Percentiles rank a stretch among this genome's conserved stretches.
Evolutionary conservation across 371 early-diverging fungal genomes (phyloP).

Genomic region (Lichtheimia hyalospora): DNA sequence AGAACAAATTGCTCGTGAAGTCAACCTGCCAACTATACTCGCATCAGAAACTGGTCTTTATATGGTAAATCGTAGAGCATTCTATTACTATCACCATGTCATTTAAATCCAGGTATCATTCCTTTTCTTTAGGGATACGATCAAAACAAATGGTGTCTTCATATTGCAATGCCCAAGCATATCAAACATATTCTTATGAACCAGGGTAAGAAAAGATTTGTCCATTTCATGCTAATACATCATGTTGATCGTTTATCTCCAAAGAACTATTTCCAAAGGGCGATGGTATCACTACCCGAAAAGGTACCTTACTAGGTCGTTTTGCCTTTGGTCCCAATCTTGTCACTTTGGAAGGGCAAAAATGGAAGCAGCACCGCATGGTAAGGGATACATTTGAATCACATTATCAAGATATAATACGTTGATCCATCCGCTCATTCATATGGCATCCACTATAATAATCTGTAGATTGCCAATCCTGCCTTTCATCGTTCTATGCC

Average conservation of each 20-base stretch:
- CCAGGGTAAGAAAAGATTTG: no score
- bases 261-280: no score
- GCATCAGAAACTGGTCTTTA: background rate
- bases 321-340: conserved; percentile 29
- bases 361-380: conserved; percentile 36
- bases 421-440: no score
- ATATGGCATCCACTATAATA: background rate
- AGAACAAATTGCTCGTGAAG: conserved; percentile 12
- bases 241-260: no score
- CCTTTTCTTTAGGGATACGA: no score
- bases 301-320: conserved; percentile 17
- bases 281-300: background rate
- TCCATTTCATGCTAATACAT: no score
- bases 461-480: conserved; percentile 21
- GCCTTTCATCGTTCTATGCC: conserved; percentile 29
- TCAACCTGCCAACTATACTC: background rate
- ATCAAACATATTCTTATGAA: no score
- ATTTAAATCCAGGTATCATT: no score
- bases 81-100: no score
- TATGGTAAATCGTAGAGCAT: background rate
- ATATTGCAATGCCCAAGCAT: no score
- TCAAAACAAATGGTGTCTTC: no score
- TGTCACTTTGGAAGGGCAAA: conserved; percentile 25
- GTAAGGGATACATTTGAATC: conserved; percentile 18
- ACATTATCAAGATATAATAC: background rate